phyloP scores from a whole-genome alignment of 2,329 filamentous ascomycete species.

The Periglandula ipomoeae region DNA sequence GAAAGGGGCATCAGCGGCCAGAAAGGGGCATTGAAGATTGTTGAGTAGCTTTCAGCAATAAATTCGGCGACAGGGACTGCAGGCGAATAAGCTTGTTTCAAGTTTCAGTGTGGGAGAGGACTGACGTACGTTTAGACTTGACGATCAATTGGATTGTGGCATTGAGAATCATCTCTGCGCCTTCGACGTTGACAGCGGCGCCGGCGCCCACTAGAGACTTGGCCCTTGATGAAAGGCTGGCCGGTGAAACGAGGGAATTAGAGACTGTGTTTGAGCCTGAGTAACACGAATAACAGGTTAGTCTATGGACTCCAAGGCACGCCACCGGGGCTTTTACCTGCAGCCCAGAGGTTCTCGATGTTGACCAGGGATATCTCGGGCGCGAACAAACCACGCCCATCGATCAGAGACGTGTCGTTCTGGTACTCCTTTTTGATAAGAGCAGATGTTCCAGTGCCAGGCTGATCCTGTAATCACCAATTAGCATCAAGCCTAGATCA shows the following conservation, averaged over 20 bases:
- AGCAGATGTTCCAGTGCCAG: slow-evolving; percentile 11
- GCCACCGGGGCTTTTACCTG: slow-evolving; percentile 2
- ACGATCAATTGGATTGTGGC: slow-evolving; percentile 14
- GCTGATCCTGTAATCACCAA: slow-evolving; percentile 16
- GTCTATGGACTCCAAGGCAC: too few species aligned
- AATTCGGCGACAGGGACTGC: slow-evolving; percentile 15
- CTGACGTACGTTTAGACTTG: slow-evolving; percentile 5
- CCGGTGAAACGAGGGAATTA: slow-evolving; percentile 1
- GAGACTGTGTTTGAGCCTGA: slow-evolving; percentile 3
- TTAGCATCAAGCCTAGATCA: too few species aligned
- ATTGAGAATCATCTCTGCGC: slow-evolving; percentile 14
- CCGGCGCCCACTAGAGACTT: slow-evolving; percentile 13
- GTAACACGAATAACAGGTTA: too few species aligned
- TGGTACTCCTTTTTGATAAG: slow-evolving; percentile 11
- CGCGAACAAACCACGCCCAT: slow-evolving; percentile 11
- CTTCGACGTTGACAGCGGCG: slow-evolving; percentile 12
- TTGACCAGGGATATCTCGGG: slow-evolving; percentile 15
- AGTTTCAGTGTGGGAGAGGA: too few species aligned
- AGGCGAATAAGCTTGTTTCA: not conserved
- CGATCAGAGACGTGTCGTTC: slow-evolving; percentile 14
- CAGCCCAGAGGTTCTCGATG: slow-evolving; percentile 13
- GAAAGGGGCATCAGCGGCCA: slow-evolving; percentile 17
- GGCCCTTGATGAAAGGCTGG: slow-evolving; percentile 10
- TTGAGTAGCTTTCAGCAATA: slow-evolving; percentile 9
- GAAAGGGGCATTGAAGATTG: slow-evolving; percentile 11